Evolutionary conservation across 2,329 filamentous ascomycete genomes (phyloP).

Genomic region (Microascus cirrosus): DNA sequence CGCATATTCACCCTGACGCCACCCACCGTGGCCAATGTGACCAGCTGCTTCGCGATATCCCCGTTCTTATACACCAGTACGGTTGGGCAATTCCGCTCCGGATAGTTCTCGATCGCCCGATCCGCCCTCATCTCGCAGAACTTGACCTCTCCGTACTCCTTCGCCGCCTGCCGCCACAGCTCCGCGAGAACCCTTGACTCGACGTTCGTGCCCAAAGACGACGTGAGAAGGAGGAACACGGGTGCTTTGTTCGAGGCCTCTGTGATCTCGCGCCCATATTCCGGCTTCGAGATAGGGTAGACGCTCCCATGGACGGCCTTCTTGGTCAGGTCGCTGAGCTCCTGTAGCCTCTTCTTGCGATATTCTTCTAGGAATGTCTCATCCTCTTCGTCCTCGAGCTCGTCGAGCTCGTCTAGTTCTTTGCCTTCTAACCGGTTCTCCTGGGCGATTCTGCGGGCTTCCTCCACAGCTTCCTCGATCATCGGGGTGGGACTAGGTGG

Average conservation of each 20-base stretch:
- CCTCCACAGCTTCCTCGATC: conserved; percentile 86
- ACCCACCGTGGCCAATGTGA: conserved; percentile 73
- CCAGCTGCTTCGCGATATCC: conserved; percentile 81
- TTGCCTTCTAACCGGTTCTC: conserved; percentile 92
- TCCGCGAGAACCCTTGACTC: conserved; percentile 78
- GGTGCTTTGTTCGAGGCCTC: conserved; percentile 65
- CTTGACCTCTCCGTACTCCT: conserved; percentile 86
- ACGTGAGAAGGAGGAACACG: conserved; percentile 72
- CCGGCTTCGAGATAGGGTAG: conserved; percentile 87
- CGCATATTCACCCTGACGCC: conserved; percentile 60
- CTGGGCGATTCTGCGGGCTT: conserved; percentile 73
- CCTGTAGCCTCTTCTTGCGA: conserved; percentile 74
- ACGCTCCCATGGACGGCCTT: conserved; percentile 80
- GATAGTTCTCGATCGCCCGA: conserved; percentile 93
- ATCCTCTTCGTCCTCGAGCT: conserved; percentile 91
- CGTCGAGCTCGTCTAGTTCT: conserved; percentile 85
- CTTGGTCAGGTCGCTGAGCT: conserved; percentile 64
- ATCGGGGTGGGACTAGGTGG: conserved; percentile 89
- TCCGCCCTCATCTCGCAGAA: conserved; percentile 92
- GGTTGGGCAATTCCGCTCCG: conserved; percentile 88
- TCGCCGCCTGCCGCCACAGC: conserved; percentile 74
- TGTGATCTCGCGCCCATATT: conserved; percentile 85
- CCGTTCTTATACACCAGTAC: conserved; percentile 87
- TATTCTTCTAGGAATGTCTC: conserved; percentile 85
- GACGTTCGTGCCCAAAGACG: conserved; percentile 64